phyloP scores from a whole-genome alignment of 305 asterid species.

The Nicotiana rustica region DNA sequence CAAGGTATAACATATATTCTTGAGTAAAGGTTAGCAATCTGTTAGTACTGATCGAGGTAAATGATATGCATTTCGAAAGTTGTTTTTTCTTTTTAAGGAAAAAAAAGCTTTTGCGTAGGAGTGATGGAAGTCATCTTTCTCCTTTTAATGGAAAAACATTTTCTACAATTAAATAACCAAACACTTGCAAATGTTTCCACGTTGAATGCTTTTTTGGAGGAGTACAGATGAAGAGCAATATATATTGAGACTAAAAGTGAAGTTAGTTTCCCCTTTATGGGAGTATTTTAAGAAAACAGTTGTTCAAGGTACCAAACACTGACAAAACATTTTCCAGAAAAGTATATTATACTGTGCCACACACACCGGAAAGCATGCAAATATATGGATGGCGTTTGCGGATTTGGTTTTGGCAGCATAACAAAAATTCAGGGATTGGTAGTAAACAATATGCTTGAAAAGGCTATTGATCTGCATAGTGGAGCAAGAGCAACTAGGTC shows the following conservation, averaged over 20 bases:
- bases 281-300: neutral
- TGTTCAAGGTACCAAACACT: constrained; percentile 1
- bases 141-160: constrained; percentile 14
- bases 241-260: neutral
- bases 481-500: constrained; percentile 21
- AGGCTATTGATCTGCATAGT: neutral
- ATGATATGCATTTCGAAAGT: neutral
- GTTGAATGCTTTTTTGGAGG: neutral
- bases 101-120: neutral
- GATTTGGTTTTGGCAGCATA: neutral
- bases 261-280: neutral
- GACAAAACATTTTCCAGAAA: neutral
- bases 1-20: neutral
- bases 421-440: neutral
- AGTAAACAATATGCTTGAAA: neutral
- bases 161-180: neutral
- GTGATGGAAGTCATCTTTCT: neutral
- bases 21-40: constrained; percentile 14
- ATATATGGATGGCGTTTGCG: neutral
- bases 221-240: neutral
- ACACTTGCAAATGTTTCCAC: neutral
- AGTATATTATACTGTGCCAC: no score
- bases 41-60: neutral
- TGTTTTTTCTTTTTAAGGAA: neutral
- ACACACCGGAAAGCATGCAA: no score